phyloP scores from a whole-genome alignment of 176 grass and related monocot species.

The Phragmites australis region DNA sequence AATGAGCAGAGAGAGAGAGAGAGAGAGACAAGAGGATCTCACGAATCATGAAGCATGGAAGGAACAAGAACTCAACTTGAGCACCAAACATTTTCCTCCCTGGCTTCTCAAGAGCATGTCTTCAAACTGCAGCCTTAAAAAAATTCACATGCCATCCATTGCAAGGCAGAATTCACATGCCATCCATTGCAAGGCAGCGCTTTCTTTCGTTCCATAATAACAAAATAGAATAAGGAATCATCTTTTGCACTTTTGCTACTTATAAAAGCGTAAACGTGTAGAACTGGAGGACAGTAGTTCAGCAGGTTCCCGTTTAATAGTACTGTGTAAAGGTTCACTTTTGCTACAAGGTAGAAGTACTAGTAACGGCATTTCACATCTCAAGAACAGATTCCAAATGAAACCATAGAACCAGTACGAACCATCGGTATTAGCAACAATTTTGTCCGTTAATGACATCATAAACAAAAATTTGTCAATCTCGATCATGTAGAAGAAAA shows the following conservation, averaged over 20 bases:
- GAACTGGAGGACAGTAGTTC: conserved; percentile 21
- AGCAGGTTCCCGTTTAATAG: conserved; percentile 1
- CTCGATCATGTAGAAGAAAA: conserved; percentile 30
- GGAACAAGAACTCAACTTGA: conserved; percentile 15
- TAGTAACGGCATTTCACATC: conserved; percentile 20
- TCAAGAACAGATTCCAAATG: conserved; percentile 20
- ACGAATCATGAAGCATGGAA: conserved; percentile 39
- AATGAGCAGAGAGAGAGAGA: conserved; percentile 11
- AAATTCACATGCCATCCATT: conserved; percentile 40
- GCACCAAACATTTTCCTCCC: conserved; percentile 20
- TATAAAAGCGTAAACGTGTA: conserved; percentile 18
- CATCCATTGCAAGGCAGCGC: not conserved
- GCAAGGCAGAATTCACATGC: not conserved
- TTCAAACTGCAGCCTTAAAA: conserved; percentile 34
- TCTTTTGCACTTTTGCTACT: conserved; percentile 28
- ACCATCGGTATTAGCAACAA: conserved; percentile 43
- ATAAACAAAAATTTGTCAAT: conserved; percentile 30
- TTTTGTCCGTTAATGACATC: conserved; percentile 50
- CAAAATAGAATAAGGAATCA: conserved; percentile 13
- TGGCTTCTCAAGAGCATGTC: conserved; percentile 15
- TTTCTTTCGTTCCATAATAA: conserved; percentile 15
- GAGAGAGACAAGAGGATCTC: conserved; percentile 26
- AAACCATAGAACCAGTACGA: conserved; percentile 32
- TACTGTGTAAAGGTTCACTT: not conserved
- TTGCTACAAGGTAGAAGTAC: conserved; percentile 8